These are phyloP conservation scores for Glycine soja DNA, from an alignment of 306 rosid genomes.

Conservation along the genomic window DNA sequence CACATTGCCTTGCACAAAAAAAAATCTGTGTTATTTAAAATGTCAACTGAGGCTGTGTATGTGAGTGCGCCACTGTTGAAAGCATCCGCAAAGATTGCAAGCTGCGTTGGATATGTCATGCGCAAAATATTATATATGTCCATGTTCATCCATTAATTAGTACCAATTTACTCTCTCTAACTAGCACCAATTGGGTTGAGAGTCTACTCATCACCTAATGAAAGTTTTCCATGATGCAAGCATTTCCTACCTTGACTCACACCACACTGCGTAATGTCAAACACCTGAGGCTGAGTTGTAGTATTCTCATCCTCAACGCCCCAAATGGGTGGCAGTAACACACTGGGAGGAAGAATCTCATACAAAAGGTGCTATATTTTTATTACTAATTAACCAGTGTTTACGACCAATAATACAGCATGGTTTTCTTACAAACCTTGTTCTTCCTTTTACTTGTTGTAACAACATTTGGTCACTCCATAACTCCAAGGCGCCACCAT, in stretches of 20 bases:
- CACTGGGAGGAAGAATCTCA: not conserved
- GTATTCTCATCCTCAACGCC: not conserved
- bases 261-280: slow-evolving; percentile 3
- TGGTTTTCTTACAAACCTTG: slow-evolving; percentile 54
- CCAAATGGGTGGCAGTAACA: slow-evolving; percentile 24
- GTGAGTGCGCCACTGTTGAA: slow-evolving; percentile 16
- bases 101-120: slow-evolving; percentile 22
- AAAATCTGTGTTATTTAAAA: not conserved
- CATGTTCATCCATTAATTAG: not conserved
- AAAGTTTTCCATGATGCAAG: not conserved
- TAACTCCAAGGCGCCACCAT: slow-evolving; percentile 14
- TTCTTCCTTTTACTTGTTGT: slow-evolving; percentile 52
- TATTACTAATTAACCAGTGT: not conserved
- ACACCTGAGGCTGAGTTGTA: too few relatives aligned
- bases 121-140: slow-evolving; percentile 6
- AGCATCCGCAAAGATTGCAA: not conserved
- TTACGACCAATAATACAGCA: slow-evolving; percentile 26
- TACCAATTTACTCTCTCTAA: too few relatives aligned
- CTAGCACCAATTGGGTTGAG: slow-evolving; percentile 35
- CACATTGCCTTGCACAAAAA: not conserved
- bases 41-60: not conserved
- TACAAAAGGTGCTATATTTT: not conserved
- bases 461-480: slow-evolving; percentile 34
- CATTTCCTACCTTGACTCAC: slow-evolving; percentile 1
- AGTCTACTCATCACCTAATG: slow-evolving; percentile 47